Conservation (phyloP, 768 basidiomycete species). For the Russula virescens region DNA sequence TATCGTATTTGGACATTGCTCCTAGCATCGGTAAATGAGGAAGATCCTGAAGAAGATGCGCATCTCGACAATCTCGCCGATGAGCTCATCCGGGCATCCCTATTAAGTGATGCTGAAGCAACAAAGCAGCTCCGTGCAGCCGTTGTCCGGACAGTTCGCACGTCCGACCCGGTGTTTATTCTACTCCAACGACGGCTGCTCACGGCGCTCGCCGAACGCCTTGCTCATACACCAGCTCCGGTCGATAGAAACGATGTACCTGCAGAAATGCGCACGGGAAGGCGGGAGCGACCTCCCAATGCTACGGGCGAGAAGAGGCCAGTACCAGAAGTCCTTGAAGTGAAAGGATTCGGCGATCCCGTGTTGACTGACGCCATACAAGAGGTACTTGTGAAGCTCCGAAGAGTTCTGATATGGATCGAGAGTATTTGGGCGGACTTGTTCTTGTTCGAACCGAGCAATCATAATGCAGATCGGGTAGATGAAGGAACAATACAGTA, state of each 20-base stretch:
- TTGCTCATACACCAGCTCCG: slow-evolving; percentile 22
- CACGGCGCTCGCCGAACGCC: slow-evolving; percentile 32
- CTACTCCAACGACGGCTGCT: slow-evolving; percentile 57
- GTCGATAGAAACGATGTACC: slow-evolving; percentile 16
- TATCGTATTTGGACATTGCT: slow-evolving; percentile 62
- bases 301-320: slow-evolving; percentile 5
- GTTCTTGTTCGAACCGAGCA: slow-evolving; percentile 28
- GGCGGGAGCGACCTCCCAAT: slow-evolving; percentile 8
- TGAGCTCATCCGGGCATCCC: slow-evolving; percentile 57
- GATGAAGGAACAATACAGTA: neutral
- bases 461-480: neutral
- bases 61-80: slow-evolving; percentile 67
- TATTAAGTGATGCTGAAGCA: slow-evolving; percentile 42
- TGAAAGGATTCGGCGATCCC: slow-evolving; percentile 67
- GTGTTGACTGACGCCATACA: slow-evolving; percentile 42
- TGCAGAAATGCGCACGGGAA: slow-evolving; percentile 14
- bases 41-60: slow-evolving; percentile 35
- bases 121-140: slow-evolving; percentile 45
- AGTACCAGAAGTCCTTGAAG: slow-evolving; percentile 24
- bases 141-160: slow-evolving; percentile 57
- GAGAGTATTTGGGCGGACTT: slow-evolving; percentile 50
- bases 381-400: slow-evolving; percentile 39
- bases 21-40: slow-evolving; percentile 46
- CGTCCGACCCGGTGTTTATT: slow-evolving; percentile 59
- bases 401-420: slow-evolving; percentile 46